Evolutionary conservation across 148 eudicot species (phyloP).

Genomic region (Silene latifolia): DNA sequence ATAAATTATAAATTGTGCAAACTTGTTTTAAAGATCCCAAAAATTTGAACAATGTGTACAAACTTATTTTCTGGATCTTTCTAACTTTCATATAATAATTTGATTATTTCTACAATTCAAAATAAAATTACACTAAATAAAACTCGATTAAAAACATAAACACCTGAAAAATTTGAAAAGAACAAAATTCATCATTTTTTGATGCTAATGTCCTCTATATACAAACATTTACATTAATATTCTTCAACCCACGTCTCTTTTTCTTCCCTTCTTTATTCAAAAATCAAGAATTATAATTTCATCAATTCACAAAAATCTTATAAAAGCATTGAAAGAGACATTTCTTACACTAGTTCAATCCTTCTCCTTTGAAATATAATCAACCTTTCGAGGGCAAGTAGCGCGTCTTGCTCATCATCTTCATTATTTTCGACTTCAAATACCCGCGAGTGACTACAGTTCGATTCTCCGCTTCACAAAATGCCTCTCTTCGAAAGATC

Average conservation of each 20-base stretch:
- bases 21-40: no score
- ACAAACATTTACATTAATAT: not conserved
- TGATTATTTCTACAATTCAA: not conserved
- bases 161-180: not conserved
- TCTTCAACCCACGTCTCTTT: slow-evolving; percentile 2
- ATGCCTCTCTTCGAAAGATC: not conserved
- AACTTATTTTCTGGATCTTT: no score
- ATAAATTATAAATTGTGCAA: no score
- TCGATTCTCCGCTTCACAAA: not conserved
- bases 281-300: not conserved
- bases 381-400: not conserved
- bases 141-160: not conserved
- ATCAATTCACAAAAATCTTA: slow-evolving; percentile 1
- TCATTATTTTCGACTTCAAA: not conserved
- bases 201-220: slow-evolving; percentile 1
- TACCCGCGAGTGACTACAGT: not conserved
- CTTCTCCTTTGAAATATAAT: not conserved
- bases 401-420: not conserved
- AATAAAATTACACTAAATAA: not conserved
- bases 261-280: not conserved
- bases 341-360: not conserved
- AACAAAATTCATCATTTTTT: slow-evolving; percentile 2
- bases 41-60: no score
- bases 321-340: not conserved
- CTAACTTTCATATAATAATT: not conserved